phyloP scores from a whole-genome alignment of 345 rosid genomes.

The Lumnitzera racemosa region DNA sequence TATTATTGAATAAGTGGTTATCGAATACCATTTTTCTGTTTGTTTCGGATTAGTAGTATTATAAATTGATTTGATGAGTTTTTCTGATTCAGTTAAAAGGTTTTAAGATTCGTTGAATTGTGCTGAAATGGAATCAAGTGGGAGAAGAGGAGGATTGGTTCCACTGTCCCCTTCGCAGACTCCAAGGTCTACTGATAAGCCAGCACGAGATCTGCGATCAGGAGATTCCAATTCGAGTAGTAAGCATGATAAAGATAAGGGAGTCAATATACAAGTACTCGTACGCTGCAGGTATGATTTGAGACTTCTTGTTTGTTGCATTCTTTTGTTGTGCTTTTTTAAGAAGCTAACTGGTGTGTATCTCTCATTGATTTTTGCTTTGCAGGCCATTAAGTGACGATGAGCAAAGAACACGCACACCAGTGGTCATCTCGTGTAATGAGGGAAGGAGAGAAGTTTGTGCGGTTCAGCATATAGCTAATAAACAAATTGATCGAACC shows the following conservation, averaged over 20 bases:
- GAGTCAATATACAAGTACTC: slow-evolving; percentile 95
- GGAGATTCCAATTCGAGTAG: slow-evolving; percentile 55
- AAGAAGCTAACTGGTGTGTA: neutral
- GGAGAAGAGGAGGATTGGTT: slow-evolving; percentile 62
- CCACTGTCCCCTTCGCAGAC: slow-evolving; percentile 84
- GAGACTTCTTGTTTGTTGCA: neutral
- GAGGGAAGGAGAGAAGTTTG: slow-evolving; percentile 86
- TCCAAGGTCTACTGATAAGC: slow-evolving; percentile 81
- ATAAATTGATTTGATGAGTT: too few species aligned
- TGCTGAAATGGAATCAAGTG: too few species aligned
- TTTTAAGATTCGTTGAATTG: too few species aligned
- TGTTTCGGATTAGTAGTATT: too few species aligned
- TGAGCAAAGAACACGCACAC: slow-evolving; percentile 62
- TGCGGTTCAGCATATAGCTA: slow-evolving; percentile 82
- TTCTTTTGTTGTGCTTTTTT: neutral
- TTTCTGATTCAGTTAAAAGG: too few species aligned
- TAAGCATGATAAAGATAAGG: slow-evolving; percentile 83
- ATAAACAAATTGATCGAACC: slow-evolving; percentile 93
- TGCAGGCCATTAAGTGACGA: slow-evolving; percentile 91
- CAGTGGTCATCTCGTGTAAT: slow-evolving; percentile 81
- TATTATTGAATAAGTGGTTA: too few species aligned
- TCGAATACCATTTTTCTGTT: too few species aligned
- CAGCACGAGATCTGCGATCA: slow-evolving; percentile 77
- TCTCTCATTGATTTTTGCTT: slow-evolving; percentile 3
- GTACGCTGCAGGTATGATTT: slow-evolving; percentile 82